phyloP scores from a whole-genome alignment of 2,329 filamentous ascomycete genomes.

The Phaeophleospora eucalypticola region DNA sequence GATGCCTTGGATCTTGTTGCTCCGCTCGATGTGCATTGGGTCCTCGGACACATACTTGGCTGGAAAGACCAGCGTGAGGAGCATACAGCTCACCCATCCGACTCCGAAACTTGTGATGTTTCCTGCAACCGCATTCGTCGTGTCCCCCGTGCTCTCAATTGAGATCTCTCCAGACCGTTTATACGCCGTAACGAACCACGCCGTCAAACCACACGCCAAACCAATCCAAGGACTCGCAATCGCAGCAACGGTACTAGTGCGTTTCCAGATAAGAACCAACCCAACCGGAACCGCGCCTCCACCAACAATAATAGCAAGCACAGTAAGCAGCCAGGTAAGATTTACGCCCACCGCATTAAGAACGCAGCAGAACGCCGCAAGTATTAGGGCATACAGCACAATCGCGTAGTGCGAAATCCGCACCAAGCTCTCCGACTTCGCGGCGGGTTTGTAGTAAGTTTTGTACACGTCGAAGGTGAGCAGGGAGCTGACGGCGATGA shows the following conservation, averaged over 20 bases:
- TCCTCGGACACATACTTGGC: conserved; percentile 36
- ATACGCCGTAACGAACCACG: conserved; percentile 41
- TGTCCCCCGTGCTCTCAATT: conserved; percentile 37
- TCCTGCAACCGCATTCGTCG: conserved; percentile 39
- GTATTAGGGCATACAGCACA: conserved; percentile 38
- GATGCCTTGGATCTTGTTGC: conserved; percentile 35
- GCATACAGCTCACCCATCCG: conserved; percentile 35
- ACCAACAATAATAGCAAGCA: conserved; percentile 42
- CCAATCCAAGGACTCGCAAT: conserved; percentile 46
- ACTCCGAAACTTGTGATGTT: conserved; percentile 24
- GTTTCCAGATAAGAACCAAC: conserved; percentile 43
- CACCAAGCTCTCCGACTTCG: conserved; percentile 35
- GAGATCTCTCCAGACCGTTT: conserved; percentile 38
- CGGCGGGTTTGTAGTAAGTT: conserved; percentile 38
- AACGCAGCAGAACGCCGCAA: conserved; percentile 38
- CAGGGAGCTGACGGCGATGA: conserved; percentile 33
- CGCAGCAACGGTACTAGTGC: conserved; percentile 45
- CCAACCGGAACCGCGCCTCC: conserved; percentile 44
- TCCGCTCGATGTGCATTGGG: conserved; percentile 37
- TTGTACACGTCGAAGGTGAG: conserved; percentile 45
- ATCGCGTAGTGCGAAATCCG: conserved; percentile 40
- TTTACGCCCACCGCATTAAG: conserved; percentile 39
- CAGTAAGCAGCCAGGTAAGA: conserved; percentile 38
- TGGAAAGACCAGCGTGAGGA: conserved; percentile 37
- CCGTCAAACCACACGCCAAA: conserved; percentile 40